Base-by-base conservation (phyloP, 2,329 filamentous ascomycete genomes). In the Alternaria hordeiaustralica region DNA sequence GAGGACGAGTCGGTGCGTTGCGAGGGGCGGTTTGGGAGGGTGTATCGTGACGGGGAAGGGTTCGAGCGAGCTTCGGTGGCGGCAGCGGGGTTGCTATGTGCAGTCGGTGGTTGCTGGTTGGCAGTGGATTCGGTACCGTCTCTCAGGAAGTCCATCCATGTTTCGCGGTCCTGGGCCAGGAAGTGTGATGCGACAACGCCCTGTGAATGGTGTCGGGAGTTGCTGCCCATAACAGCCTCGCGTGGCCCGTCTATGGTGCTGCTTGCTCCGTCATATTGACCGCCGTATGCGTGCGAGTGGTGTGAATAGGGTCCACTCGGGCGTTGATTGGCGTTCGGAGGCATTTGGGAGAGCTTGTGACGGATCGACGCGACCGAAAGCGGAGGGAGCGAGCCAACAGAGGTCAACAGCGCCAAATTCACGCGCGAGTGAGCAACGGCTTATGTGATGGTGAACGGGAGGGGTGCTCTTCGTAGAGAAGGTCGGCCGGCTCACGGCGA, bases 141-240 rank as follows among this genome's bases (percentile, higher is more conserved):
- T 13, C 76, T 64, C 45, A 79, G 64, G 57, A 79, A 79, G 67
- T 78, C 77, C 43, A 74, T 67, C 78, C 78, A 79, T 41, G 78
- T 78, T 64, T 79, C 74, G 30, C 75, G 71, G 15, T 70, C 72
- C 36, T 75, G 75, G 2, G 73, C 69, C 11, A 73, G 67, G 55
- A 72, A 74, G 58, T 75, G 75, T 15, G 74, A 75, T 10, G 74
- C 72, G 8, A 74, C 69, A 13, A 70, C 69, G 5, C 74, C 74
- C 58, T 74, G 70, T 28, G 64, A 65, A 50, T 55, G 59, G 6
- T 64, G 54, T 45, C 64, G 45, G n/a, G 58, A 61, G 21, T 53
- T 63, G 13, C 51, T 60, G 3, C 58, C 46, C 15, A 57, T 23
- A 12, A 63, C 44, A 45, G 55, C 51, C 46, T 58, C 60, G 11